Evolutionary conservation across 1,139 yeast genomes (phyloP), one percentile per base, ranked within the genome.

Genomic region (Debaryomyces psychrophilus): DNA sequence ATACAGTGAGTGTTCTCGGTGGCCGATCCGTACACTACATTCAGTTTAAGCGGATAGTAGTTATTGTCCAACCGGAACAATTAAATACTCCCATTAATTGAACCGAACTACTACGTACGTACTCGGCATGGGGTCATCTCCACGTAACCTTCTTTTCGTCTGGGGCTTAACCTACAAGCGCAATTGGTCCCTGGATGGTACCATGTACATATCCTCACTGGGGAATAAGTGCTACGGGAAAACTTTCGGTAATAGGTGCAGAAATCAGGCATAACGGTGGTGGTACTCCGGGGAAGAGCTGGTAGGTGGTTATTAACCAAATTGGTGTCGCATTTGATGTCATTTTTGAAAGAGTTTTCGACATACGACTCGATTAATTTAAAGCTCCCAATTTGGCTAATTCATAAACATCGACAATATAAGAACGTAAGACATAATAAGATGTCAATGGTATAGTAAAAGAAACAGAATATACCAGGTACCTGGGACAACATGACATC

Each of bases 401-500:
- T 38, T 26, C 18, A 29, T 38, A 38, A 38, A 38, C 27, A 38
- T 38, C 14, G 8, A 29, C 29, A 33, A 22, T 29, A 17, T 31
- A 33, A 12, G 11, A 18, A 29, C 18, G 11, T 15, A 14, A 29
- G 20, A 29, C 20, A 12, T 12, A n/a, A 6, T 14, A 29, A 14
- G 17, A 29, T 29, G 33, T 9, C 5, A 14, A 14, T 29, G 15
- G 14, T 11, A 29, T 29, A 29, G 20, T 25, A 25, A 11, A 22
- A 18, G 14, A 31, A 28, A 23, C n/a, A 23, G 31, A 23, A 15
- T 18, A 11, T 20, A 33, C 11, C 8, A 34, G 26, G 14, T 26
- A 5, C 3, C 18, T 33, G 5, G 11, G 22, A 18, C 12, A 27
- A 23, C 12, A 47, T 42, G 50, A 33, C 44, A 6, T 37, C 60